Base-by-base conservation (phyloP, 805 yeast genomes). In the Yamadazyma kitorensis region DNA sequence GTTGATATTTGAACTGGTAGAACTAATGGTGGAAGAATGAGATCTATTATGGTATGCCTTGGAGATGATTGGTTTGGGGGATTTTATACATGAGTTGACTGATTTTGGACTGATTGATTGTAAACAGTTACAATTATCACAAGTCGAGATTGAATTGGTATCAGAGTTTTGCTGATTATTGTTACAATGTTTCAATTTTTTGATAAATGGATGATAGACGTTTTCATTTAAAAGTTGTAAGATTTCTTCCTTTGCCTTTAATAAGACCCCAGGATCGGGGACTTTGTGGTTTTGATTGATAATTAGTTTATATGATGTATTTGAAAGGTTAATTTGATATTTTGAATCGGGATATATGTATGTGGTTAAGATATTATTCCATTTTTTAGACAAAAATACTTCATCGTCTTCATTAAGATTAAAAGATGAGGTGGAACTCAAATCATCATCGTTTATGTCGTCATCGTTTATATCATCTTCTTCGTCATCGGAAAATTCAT, bases 261-360 rank as follows among this genome's bases (percentile, higher is more conserved):
- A 24, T 14, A 64, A 47, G 14, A 52, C 48, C 5, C 17, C 18
- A 2, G 68, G 69, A 20, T 40, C 37, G 29, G 58, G 64, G 9
- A 61, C 43, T 13, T 43, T 46, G 9, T 31, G 34, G 6, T 19
- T 28, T 17, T 50, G 49, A 9, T 33, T 37, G 21, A 54, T 25
- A 25, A 63, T 47, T 9, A 46, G 43, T 11, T 57, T 49, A 39
- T 52, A 58, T 3, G 71, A 54, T 6, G 59, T 56, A 39, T 59
- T 48, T 0, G 78, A 70, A 16, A 76, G 42, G 49, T 76, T 76
- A 39, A 76, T 62, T 48, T 76, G 78, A 25, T 57, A 59, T 2
- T 68, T 65, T 1, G 80, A 59, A 35, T 71, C 62, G 10, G 56
- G 58, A 9, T 43, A 37, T 24, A 76, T 61, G 46, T 64, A 76